Evolutionary conservation across 2,329 filamentous ascomycete genomes (phyloP), one percentile per base, ranked within the genome.

Genomic region (Annulohypoxylon truncatum): DNA sequence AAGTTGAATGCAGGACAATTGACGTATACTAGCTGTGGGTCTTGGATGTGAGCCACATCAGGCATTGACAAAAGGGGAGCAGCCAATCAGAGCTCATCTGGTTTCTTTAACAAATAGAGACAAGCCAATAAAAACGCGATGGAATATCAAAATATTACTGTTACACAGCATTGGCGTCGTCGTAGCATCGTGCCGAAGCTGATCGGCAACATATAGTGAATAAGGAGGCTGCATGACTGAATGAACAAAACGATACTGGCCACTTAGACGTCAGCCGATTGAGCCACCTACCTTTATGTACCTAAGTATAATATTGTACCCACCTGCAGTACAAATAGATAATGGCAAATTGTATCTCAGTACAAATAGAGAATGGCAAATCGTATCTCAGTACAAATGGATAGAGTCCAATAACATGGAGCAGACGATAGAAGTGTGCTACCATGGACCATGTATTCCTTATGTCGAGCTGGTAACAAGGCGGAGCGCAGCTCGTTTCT

Each of bases 211-310:
- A 31, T 31, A n/a, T n/a, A n/a, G n/a, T n/a, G n/a, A n/a, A n/a
- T 12, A 22, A 15, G n/a, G 26, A 48, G 46, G 33, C 8, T 40
- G 35, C 18, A 40, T 18, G 12, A 5, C 9, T 29, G 18, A 28
- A 9, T 31, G 22, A 18, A 63, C 60, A 63, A 57, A 63, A 53
- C 9, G 26, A 48, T n/a, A 64, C 28, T 13, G 9, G 2, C 61
- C 53, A 58, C 58, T 59, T 6, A 53, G 9, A 35, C 4, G 40
- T 3, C 29, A n/a, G n/a, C 2, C n/a, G 24, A 40, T 18, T 26
- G 10, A 13, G 13, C 18, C 48, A 15, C 13, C 13, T 35, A 13
- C 2, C 2, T 35, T 13, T n/a, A n/a, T 13, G 33, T 35, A 35
- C 15, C 28, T 31, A 13, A 38, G 13, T 52, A 22, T 26, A 9